Percentiles rank a stretch among this genome's conserved stretches.
These are phyloP conservation scores for Jamesozyma gamospora DNA, from an alignment of 805 yeast species.

Conservation along the genomic window DNA sequence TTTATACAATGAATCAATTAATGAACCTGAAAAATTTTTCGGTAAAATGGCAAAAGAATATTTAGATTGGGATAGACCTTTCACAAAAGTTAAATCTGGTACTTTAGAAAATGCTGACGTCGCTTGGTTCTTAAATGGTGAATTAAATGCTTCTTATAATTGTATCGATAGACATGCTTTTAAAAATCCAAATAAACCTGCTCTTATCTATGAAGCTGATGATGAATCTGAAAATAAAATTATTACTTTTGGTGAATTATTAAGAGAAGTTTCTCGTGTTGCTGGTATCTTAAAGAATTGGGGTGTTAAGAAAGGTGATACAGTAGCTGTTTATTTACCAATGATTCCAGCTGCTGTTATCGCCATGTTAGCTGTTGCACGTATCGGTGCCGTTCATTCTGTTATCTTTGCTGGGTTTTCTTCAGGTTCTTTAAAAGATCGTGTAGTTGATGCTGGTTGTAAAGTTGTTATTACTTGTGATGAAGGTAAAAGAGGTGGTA, in stretches of 20 bases:
- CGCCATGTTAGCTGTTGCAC: constrained; percentile 85
- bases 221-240: constrained; percentile 63
- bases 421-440: constrained; percentile 83
- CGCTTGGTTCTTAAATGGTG: constrained; percentile 93
- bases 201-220: constrained; percentile 89
- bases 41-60: constrained; percentile 67
- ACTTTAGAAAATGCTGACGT: constrained; percentile 64
- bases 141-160: constrained; percentile 85
- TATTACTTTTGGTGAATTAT: constrained; percentile 78
- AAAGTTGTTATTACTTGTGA: constrained; percentile 87
- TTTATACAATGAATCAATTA: constrained; percentile 69
- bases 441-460: constrained; percentile 80
- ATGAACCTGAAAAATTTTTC: constrained; percentile 75
- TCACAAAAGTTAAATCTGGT: constrained; percentile 41
- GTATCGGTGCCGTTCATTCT: constrained; percentile 93
- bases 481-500: constrained; percentile 93
- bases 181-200: constrained; percentile 72
- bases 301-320: constrained; percentile 91
- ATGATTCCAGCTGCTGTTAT: constrained; percentile 96
- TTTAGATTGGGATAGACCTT: constrained; percentile 70
- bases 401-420: constrained; percentile 96
- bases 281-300: constrained; percentile 74
- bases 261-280: constrained; percentile 73
- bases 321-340: constrained; percentile 92
- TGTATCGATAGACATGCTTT: constrained; percentile 94